These are phyloP conservation scores for Pleomassaria siparia DNA, from an alignment of 2,329 filamentous ascomycete genomes.

Conservation along the genomic window DNA sequence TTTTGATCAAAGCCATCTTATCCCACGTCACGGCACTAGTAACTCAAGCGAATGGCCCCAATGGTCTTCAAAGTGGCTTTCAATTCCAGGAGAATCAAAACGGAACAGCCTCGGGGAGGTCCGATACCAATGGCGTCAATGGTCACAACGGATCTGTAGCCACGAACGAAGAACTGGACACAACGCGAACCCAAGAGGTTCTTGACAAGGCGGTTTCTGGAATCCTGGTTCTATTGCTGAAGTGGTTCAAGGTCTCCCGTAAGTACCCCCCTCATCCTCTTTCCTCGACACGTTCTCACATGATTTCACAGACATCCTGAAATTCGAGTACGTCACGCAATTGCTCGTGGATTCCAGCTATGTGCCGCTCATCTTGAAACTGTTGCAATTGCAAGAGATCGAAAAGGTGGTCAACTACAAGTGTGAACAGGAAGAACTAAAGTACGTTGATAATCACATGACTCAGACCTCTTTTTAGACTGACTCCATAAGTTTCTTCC, in stretches of 20 bases:
- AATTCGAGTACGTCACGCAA: slow-evolving; percentile 95
- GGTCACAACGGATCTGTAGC: slow-evolving; percentile 28
- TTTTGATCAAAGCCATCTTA: slow-evolving; percentile 84
- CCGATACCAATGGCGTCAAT: slow-evolving; percentile 36
- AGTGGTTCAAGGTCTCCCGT: slow-evolving; percentile 97
- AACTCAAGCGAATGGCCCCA: slow-evolving; percentile 55
- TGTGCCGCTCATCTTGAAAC: slow-evolving; percentile 85
- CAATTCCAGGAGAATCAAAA: slow-evolving; percentile 47
- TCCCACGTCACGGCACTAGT: slow-evolving; percentile 86
- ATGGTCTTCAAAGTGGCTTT: slow-evolving; percentile 52
- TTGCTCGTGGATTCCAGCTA: slow-evolving; percentile 94
- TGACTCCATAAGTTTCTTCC: slow-evolving; percentile 71
- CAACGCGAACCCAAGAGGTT: slow-evolving; percentile 80
- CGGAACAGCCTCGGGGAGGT: slow-evolving; percentile 32
- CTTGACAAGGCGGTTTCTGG: slow-evolving; percentile 90
- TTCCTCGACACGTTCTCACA: background rate
- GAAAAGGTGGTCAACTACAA: slow-evolving; percentile 86
- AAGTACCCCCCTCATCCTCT: slow-evolving; percentile 44
- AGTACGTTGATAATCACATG: slow-evolving; percentile 53
- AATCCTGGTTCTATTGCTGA: slow-evolving; percentile 80
- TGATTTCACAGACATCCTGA: slow-evolving; percentile 71
- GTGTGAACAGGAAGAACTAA: slow-evolving; percentile 78
- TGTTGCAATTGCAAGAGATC: slow-evolving; percentile 92
- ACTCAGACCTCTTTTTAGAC: slow-evolving; percentile 12
- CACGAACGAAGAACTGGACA: slow-evolving; percentile 73